Base-by-base conservation (phyloP, 192 early-diverging fungal species). In the Coemansia sp. region DNA sequence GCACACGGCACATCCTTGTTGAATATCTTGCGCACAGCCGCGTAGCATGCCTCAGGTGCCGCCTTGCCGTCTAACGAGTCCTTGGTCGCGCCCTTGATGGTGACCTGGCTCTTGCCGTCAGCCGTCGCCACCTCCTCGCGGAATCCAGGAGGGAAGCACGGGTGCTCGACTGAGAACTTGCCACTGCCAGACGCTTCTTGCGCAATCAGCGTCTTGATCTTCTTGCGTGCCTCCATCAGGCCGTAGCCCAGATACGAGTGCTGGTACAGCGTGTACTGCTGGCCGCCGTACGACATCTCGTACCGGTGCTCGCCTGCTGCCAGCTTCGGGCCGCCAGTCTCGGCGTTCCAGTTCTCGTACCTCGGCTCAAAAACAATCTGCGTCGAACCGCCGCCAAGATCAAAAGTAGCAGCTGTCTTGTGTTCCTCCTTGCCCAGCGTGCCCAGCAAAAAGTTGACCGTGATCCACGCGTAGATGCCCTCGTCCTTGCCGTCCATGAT, bases 381-480 rank as follows among this genome's bases (percentile, higher is more conserved):
- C 7, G 97, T 99, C 22, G 94, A 96, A 4, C 90, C 97, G 51
- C 97, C 97, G 40, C 97, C 97, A 63, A 99, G 85, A 72, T 99
- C 97, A 87, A 99, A 89, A 29, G 95, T 89, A 0, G 94, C 97
- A 2, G 90, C 95, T 2, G 94, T 96, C 8, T 72, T 71, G 60
- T 83, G 73, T 31, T 80, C 73, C 12, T 61, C 36, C 10, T 82
- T 78, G 10, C 87, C 92, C 52, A 96, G 84, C 20, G 77, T 79
- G 20, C 84, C 73, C 31, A 96, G 83, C 7, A 99, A 80, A 64
- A 93, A 96, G 77, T 99, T 99, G 22, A 96, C 92, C 0, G 96
- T 99, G 54, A 99, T 93, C 96, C 96, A 99, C 33, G 95, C 95
- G 80, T 89, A 99, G n/a, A 97, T 89, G 48, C 95, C 96, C 87